These are phyloP conservation scores for Collariella sp. DNA, from an alignment of 495 filamentous ascomycete genomes.

Conservation along the genomic window DNA sequence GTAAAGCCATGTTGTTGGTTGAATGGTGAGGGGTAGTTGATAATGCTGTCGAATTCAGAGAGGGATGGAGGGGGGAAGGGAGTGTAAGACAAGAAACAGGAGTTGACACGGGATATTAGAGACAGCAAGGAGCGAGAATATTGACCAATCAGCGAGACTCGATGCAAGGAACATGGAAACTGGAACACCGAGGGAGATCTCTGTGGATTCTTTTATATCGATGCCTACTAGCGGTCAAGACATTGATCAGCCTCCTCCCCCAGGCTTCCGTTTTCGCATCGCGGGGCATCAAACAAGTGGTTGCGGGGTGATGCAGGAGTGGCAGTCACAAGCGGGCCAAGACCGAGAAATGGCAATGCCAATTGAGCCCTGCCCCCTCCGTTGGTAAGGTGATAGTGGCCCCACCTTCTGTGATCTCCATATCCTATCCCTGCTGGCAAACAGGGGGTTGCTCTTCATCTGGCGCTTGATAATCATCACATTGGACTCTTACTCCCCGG, in stretches of 20 bases:
- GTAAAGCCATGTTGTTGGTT: conserved; percentile 1
- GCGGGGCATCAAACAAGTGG: not conserved
- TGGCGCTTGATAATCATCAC: conserved; percentile 1
- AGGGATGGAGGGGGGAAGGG: too few species aligned
- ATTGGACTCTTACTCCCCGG: too few species aligned
- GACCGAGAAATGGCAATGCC: not conserved
- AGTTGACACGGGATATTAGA: too few species aligned
- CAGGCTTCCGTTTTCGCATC: not conserved
- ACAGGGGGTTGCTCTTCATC: not conserved
- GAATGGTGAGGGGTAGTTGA: not conserved
- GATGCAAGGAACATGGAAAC: too few species aligned
- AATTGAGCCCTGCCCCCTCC: not conserved
- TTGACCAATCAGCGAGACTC: too few species aligned
- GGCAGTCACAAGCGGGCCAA: not conserved
- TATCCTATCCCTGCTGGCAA: not conserved
- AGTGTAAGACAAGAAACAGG: too few species aligned
- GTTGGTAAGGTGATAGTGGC: conserved; percentile 1
- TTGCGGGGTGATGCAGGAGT: not conserved
- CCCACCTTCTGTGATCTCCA: not conserved
- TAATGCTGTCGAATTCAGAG: too few species aligned
- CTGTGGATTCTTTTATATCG: not conserved
- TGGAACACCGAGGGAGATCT: too few species aligned
- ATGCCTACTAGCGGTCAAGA: not conserved
- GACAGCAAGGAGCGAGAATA: too few species aligned
- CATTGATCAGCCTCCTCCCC: not conserved